Evolutionary conservation across 164 flowering plant species (phyloP).

Genomic region (Stephania japonica): DNA sequence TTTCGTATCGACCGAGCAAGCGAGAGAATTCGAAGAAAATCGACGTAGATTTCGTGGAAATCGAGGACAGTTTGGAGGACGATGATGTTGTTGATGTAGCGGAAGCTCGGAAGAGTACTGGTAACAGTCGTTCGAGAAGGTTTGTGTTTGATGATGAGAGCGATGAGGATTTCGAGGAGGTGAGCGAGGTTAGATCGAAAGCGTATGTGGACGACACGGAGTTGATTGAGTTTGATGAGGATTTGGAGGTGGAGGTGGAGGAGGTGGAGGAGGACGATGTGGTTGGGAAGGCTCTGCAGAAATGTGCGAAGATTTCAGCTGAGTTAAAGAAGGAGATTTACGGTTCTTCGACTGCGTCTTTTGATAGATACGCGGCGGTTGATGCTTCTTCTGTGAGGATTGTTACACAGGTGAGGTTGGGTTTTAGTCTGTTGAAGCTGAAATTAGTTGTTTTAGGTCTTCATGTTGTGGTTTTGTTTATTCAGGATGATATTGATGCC

Average conservation of each 20-base stretch:
- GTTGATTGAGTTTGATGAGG: slow-evolving; percentile 10
- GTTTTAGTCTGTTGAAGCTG: background rate
- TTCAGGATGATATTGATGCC: slow-evolving; percentile 67
- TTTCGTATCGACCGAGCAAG: slow-evolving; percentile 32
- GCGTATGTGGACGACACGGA: slow-evolving; percentile 19
- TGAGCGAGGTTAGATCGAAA: slow-evolving; percentile 7
- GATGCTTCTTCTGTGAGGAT: slow-evolving; percentile 65
- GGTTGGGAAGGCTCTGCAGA: slow-evolving; percentile 79
- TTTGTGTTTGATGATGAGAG: slow-evolving; percentile 55
- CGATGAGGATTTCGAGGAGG: slow-evolving; percentile 29
- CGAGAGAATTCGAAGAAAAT: slow-evolving; percentile 28
- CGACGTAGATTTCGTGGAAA: slow-evolving; percentile 4
- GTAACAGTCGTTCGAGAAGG: slow-evolving; percentile 43
- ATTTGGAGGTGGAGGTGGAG: slow-evolving; percentile 33
- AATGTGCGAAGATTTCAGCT: slow-evolving; percentile 75
- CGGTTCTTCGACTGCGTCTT: slow-evolving; percentile 47
- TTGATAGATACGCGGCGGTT: slow-evolving; percentile 64
- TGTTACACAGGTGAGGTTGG: slow-evolving; percentile 66
- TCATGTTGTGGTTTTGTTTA: slow-evolving; percentile 8
- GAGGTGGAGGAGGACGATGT: slow-evolving; percentile 68
- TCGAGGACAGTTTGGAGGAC: slow-evolving; percentile 43
- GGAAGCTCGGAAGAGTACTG: slow-evolving; percentile 15
- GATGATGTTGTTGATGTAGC: slow-evolving; percentile 41
- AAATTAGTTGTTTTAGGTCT: background rate
- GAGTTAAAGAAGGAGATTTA: slow-evolving; percentile 61